Conservation (phyloP, 2,329 filamentous ascomycete species). For the Venturia carpophila region DNA sequence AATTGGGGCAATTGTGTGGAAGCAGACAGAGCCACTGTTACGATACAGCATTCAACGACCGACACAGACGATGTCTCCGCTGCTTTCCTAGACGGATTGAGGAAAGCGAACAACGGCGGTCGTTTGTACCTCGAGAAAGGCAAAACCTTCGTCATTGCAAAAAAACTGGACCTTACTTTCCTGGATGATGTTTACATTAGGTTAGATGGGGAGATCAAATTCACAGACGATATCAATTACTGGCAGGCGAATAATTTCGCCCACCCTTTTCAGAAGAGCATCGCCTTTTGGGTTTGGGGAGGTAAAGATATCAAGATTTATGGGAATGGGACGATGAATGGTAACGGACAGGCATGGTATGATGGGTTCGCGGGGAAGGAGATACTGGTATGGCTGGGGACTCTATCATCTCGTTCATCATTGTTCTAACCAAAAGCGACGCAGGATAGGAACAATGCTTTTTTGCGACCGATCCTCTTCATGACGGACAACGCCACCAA, state of each 20-base stretch:
- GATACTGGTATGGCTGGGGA: conserved; percentile 32
- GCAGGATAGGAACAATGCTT: conserved; percentile 46
- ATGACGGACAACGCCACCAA: conserved; percentile 54
- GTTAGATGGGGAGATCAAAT: conserved; percentile 50
- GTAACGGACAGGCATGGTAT: conserved; percentile 47
- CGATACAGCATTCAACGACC: conserved; percentile 45
- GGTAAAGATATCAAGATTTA: conserved; percentile 54
- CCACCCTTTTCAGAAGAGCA: conserved; percentile 46
- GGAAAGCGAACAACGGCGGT: conserved; percentile 52
- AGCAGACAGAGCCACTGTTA: conserved; percentile 21
- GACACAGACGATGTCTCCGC: conserved; percentile 50
- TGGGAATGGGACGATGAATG: conserved; percentile 49
- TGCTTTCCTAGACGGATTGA: conserved; percentile 48
- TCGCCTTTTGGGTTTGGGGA: conserved; percentile 58
- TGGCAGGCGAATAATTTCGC: conserved; percentile 46
- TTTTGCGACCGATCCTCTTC: conserved; percentile 53
- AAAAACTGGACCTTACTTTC: conserved; percentile 51
- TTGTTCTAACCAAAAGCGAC: conserved; percentile 21
- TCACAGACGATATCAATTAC: conserved; percentile 41
- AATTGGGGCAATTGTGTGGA: conserved; percentile 13
- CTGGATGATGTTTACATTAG: conserved; percentile 50
- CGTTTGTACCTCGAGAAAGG: conserved; percentile 47
- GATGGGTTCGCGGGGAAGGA: conserved; percentile 41
- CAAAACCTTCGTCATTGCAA: conserved; percentile 51
- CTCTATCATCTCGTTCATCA: neutral